phyloP scores from a whole-genome alignment of 1,284 basidiomycete species.

The Cutaneotrichosporon mucoides region DNA sequence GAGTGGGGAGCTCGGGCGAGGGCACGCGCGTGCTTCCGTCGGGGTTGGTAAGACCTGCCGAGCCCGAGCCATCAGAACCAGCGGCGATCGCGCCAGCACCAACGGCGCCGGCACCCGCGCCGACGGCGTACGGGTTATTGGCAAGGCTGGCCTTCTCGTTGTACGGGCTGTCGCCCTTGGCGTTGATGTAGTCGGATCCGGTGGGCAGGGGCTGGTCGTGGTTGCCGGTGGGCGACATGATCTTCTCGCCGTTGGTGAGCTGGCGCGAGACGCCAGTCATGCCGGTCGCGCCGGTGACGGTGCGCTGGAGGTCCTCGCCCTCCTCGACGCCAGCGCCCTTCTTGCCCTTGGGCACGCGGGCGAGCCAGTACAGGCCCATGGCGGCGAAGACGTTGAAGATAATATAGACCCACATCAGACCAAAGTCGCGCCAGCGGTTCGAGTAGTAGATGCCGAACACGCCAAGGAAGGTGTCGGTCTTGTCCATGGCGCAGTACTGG shows the following conservation, averaged over 20 bases:
- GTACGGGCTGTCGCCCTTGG: background rate
- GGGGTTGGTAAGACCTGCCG: background rate
- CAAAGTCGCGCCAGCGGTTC: slow-evolving; percentile 61
- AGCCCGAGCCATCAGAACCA: background rate
- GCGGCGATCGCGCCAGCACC: background rate
- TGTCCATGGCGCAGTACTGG: slow-evolving; percentile 49
- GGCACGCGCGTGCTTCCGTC: background rate
- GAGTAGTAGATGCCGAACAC: slow-evolving; percentile 58
- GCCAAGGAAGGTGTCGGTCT: slow-evolving; percentile 59
- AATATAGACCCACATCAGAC: slow-evolving; percentile 62
- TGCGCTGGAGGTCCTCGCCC: slow-evolving; percentile 14
- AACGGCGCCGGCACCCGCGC: too few relatives aligned
- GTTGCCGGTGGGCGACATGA: background rate
- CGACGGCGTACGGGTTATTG: background rate
- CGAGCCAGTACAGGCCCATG: slow-evolving; percentile 43
- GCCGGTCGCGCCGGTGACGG: slow-evolving; percentile 8
- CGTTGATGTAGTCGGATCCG: background rate
- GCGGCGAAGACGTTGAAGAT: slow-evolving; percentile 55
- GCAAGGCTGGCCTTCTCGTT: background rate
- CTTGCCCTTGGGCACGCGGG: slow-evolving; percentile 31
- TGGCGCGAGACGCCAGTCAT: slow-evolving; percentile 10
- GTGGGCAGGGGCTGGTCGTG: background rate
- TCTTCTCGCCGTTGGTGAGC: background rate
- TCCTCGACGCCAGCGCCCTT: slow-evolving; percentile 8
- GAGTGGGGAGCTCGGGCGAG: background rate